Evolutionary conservation across 73 alveolate genomes (phyloP), one percentile per base, ranked within the genome.

Genomic region (Urostyla sp.): DNA sequence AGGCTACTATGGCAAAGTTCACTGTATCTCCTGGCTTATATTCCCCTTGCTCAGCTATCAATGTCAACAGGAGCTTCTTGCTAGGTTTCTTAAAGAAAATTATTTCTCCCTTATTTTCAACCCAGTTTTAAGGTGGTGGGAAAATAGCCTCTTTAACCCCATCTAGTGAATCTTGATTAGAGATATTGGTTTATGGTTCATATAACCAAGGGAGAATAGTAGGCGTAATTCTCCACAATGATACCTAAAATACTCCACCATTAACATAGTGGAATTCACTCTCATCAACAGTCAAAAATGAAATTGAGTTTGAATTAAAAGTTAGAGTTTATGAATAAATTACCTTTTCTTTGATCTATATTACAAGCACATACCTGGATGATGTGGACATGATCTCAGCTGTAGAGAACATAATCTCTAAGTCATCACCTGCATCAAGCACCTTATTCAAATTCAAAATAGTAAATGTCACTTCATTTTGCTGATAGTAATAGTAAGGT

Each of bases 81-180:
- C 21, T 13, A 23, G 72, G 72, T 21, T 55, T 55, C 45, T 55
- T 55, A 23, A 55, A 55, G 72, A 55, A 55, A 7, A 28, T 20
- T 40, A 50, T 50, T 6, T 24, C 60, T 7, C 87, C 87, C n/a
- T 32, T 35, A 21, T 18, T 1, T 20, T 38, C 36, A 27, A 83
- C 32, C 46, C 81, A 72, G 34, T n/a, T 40, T 49, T 1, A 51
- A 72, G 7, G 52, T 13, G 43, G 60, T 24, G 27, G 74, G 38
- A 80, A 77, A 77, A 11, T 57, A 18, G 27, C 80, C 60, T 35
- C 57, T 77, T 24, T 58, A 35, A 37, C 60, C 88, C 32, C 73
- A 16, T 24, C 57, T 72, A 3, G 48, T 18, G 73, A 52, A 53
- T 2, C n/a, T n/a, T n/a, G n/a, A n/a, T n/a, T n/a, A n/a, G n/a